phyloP scores from a whole-genome alignment of 1,284 basidiomycete species.

The Heterobasidion occidentale region DNA sequence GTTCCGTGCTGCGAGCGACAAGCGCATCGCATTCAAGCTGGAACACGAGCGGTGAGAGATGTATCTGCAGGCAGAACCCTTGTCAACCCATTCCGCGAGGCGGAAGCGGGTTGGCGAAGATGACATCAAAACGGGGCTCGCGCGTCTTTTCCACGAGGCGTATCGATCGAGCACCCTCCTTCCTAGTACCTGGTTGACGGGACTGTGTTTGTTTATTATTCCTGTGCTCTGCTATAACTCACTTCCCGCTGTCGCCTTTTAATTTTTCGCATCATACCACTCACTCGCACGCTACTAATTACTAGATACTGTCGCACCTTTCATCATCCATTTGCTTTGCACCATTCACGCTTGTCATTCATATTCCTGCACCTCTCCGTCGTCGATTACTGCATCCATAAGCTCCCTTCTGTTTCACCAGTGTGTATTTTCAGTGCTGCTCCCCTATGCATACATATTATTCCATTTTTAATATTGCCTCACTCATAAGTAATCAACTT shows the following conservation, averaged over 20 bases:
- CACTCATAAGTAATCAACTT: neutral
- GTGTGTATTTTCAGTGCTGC: slow-evolving; percentile 8
- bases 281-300: neutral
- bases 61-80: slow-evolving; percentile 8
- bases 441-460: neutral
- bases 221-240: neutral
- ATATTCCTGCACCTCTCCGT: slow-evolving; percentile 7
- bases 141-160: slow-evolving; percentile 14
- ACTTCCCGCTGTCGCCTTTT: slow-evolving; percentile 2
- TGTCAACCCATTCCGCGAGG: slow-evolving; percentile 13
- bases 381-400: slow-evolving; percentile 3
- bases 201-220: slow-evolving; percentile 2
- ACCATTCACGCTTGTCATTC: slow-evolving; percentile 10
- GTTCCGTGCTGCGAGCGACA: slow-evolving; percentile 63
- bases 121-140: slow-evolving; percentile 14
- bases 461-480: slow-evolving; percentile 4
- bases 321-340: slow-evolving; percentile 4
- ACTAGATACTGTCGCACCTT: slow-evolving; percentile 9
- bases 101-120: slow-evolving; percentile 8
- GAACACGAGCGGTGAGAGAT: slow-evolving; percentile 29
- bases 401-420: slow-evolving; percentile 5
- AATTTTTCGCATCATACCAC: slow-evolving; percentile 5
- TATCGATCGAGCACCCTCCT: neutral
- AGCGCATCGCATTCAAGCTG: slow-evolving; percentile 62
- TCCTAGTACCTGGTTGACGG: neutral